phyloP scores from a whole-genome alignment of 1,139 yeast genomes.

The Lizanozyma gosingica region DNA sequence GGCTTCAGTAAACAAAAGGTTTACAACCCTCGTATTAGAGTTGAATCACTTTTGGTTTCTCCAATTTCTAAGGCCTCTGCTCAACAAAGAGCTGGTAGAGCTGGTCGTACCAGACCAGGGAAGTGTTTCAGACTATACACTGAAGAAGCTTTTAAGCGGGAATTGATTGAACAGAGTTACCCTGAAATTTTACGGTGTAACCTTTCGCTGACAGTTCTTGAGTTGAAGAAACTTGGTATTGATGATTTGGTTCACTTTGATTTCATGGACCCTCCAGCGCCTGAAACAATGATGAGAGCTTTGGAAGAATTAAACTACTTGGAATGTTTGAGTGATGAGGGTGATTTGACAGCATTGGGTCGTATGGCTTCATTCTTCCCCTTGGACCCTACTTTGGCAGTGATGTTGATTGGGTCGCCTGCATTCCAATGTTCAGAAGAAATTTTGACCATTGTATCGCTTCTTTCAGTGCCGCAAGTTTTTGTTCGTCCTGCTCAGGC shows the following conservation, averaged over 20 bases:
- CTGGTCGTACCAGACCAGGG: constrained; percentile 99
- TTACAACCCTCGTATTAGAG: constrained; percentile 92
- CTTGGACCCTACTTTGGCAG: constrained; percentile 91
- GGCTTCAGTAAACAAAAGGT: constrained; percentile 96
- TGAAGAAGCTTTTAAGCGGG: constrained; percentile 92
- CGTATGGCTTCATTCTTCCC: constrained; percentile 90
- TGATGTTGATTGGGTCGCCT: constrained; percentile 81
- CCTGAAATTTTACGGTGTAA: constrained; percentile 93
- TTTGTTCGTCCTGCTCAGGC: constrained; percentile 90
- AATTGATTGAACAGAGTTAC: constrained; percentile 86
- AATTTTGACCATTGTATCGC: constrained; percentile 77
- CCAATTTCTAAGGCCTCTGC: constrained; percentile 97
- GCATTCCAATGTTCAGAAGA: constrained; percentile 84
- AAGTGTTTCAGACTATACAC: constrained; percentile 94
- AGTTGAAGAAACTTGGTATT: constrained; percentile 85
- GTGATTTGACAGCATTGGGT: constrained; percentile 82
- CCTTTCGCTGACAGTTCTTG: constrained; percentile 84
- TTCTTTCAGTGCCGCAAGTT: constrained; percentile 89
- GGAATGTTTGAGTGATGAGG: constrained; percentile 86
- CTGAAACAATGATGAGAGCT: constrained; percentile 99
- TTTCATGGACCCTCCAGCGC: constrained; percentile 99
- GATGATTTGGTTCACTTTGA: constrained; percentile 97
- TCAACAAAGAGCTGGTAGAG: constrained; percentile 99
- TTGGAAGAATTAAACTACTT: constrained; percentile 88
- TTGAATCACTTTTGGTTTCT: constrained; percentile 86